Evolutionary conservation across 176 grass and related monocot species (phyloP).

Genomic region (Areca catechu): DNA sequence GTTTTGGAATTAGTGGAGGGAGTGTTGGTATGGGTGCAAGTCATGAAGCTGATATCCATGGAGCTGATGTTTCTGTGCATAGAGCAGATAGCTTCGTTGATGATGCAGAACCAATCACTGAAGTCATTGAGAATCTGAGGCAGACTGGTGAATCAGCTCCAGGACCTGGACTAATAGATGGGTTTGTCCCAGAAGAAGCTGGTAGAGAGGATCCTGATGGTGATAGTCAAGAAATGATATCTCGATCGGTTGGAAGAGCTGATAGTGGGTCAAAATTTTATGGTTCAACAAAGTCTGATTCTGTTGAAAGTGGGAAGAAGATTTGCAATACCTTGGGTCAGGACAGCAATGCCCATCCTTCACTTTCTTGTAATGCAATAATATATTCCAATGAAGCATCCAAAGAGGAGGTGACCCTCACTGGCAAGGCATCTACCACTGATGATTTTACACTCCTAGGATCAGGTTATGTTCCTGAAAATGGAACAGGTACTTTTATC

Average conservation of each 20-base stretch:
- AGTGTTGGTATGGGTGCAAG: constrained; percentile 98
- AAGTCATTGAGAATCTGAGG: constrained; percentile 83
- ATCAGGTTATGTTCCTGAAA: constrained; percentile 52
- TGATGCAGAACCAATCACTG: constrained; percentile 72
- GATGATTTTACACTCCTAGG: constrained; percentile 32
- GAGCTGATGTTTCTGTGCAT: constrained; percentile 72
- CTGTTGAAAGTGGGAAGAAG: constrained; percentile 86
- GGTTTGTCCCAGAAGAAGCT: constrained; percentile 66
- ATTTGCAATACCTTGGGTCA: constrained; percentile 41
- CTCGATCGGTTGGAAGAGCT: constrained; percentile 57
- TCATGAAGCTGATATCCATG: constrained; percentile 98
- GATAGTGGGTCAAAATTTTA: constrained; percentile 93
- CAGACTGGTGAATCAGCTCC: constrained; percentile 88
- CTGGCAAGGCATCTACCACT: constrained; percentile 28
- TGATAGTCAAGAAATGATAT: constrained; percentile 89
- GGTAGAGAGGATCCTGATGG: constrained; percentile 52
- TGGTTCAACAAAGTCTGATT: constrained; percentile 79
- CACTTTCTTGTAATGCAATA: constrained; percentile 89
- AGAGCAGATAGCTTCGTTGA: constrained; percentile 67
- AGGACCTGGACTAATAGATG: constrained; percentile 74
- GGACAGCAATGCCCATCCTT: constrained; percentile 56
- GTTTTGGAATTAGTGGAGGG: constrained; percentile 82
- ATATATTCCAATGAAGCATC: constrained; percentile 46
- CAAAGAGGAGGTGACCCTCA: constrained; percentile 83
- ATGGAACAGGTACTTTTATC: constrained; percentile 37